These are phyloP conservation scores for Neoarthrinium moseri DNA, from an alignment of 2,329 filamentous ascomycete species.

Conservation along the genomic window DNA sequence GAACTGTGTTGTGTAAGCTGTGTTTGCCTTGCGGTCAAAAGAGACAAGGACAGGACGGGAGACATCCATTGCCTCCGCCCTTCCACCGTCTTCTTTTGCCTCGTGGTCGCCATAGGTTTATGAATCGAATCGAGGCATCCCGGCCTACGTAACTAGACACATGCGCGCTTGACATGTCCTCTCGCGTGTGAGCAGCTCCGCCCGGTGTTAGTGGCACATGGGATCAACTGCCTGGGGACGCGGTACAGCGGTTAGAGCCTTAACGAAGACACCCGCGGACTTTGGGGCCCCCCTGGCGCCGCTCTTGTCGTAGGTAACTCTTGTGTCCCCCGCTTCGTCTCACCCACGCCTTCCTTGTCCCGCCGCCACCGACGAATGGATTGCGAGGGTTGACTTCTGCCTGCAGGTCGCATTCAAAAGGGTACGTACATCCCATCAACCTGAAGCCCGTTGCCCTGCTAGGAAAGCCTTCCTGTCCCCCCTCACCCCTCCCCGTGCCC, in stretches of 20 bases:
- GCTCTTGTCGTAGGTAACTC: no score
- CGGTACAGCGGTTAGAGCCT: background rate
- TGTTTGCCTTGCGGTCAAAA: no score
- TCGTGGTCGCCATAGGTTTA: background rate
- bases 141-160: slow-evolving; percentile 8
- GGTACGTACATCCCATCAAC: background rate
- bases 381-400: slow-evolving; percentile 3
- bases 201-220: background rate
- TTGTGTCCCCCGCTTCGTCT: background rate
- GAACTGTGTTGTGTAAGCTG: no score
- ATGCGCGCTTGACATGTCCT: no score
- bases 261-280: background rate
- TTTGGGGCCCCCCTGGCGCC: no score
- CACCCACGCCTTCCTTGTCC: background rate
- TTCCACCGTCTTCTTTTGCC: background rate
- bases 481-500: no score
- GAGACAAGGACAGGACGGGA: no score
- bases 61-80: no score
- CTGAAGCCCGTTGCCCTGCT: no score
- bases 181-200: background rate
- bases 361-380: background rate
- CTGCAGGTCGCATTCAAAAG: background rate
- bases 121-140: background rate
- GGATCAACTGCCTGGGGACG: background rate
- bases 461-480: no score